These are phyloP conservation scores for Hericium erinaceus DNA, from an alignment of 768 basidiomycete genomes.

Conservation along the genomic window DNA sequence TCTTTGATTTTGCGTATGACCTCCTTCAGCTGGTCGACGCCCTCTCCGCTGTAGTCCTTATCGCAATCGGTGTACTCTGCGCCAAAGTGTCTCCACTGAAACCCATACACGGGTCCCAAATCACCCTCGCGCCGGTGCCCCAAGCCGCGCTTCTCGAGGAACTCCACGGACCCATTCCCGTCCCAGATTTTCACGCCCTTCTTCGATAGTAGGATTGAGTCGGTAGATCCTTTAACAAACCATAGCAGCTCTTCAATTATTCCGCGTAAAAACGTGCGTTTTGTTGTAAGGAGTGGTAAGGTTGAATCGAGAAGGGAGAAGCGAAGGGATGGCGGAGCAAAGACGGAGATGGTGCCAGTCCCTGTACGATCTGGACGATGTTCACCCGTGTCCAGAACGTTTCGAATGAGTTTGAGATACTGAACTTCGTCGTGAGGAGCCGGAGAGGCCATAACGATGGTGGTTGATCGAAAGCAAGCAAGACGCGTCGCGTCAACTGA, in stretches of 20 bases:
- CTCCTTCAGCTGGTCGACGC: slow-evolving; percentile 87
- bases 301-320: slow-evolving; percentile 74
- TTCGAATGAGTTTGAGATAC: slow-evolving; percentile 76
- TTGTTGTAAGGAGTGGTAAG: slow-evolving; percentile 89
- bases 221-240: slow-evolving; percentile 84
- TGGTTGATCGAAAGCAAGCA: neutral
- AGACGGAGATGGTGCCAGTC: slow-evolving; percentile 86
- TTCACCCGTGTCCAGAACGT: slow-evolving; percentile 70
- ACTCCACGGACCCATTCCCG: slow-evolving; percentile 85
- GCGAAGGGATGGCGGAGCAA: slow-evolving; percentile 83
- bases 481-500: neutral
- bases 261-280: slow-evolving; percentile 85
- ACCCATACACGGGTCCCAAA: slow-evolving; percentile 93
- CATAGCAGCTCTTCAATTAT: slow-evolving; percentile 92
- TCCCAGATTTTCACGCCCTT: slow-evolving; percentile 97
- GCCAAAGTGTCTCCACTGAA: slow-evolving; percentile 95
- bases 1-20: slow-evolving; percentile 89
- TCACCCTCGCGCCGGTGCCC: slow-evolving; percentile 82
- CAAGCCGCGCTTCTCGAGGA: slow-evolving; percentile 79
- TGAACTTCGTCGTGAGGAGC: slow-evolving; percentile 72
- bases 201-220: slow-evolving; percentile 61
- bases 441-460: neutral
- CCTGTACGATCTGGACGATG: slow-evolving; percentile 85
- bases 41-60: slow-evolving; percentile 67
- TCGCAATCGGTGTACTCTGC: slow-evolving; percentile 73